Percentiles rank a stretch among this genome's conserved stretches.
These are phyloP conservation scores for peach (Prunus persica) DNA, from an alignment of 306 rosid species.

Conservation along the genomic window Prunus_persica_NCBIv2 NC_034015.1:398501-399000, in stretches of 20 bases:
- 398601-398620: slow-evolving; percentile 48
- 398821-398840: slow-evolving; percentile 44
- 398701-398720: slow-evolving; percentile 65
- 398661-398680: slow-evolving; percentile 79
- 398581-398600: slow-evolving; percentile 32
- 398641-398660: slow-evolving; percentile 62
- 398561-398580: slow-evolving; percentile 31
- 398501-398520: slow-evolving; percentile 20
- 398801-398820: slow-evolving; percentile 50
- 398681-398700: slow-evolving; percentile 83
- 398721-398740: slow-evolving; percentile 47
- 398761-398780: slow-evolving; percentile 56
- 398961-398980: too few relatives aligned
- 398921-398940: too few relatives aligned
- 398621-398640: slow-evolving; percentile 49
- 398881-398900: background rate
- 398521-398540: slow-evolving; percentile 34
- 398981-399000: too few relatives aligned
- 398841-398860: slow-evolving; percentile 51
- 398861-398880: background rate
- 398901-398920: too few relatives aligned
- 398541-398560: slow-evolving; percentile 34
- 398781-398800: slow-evolving; percentile 55
- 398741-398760: slow-evolving; percentile 52
- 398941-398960: too few relatives aligned